Evolutionary conservation across 2,329 filamentous ascomycete genomes (phyloP).

Genomic region (Sporothrix variecibatus): DNA sequence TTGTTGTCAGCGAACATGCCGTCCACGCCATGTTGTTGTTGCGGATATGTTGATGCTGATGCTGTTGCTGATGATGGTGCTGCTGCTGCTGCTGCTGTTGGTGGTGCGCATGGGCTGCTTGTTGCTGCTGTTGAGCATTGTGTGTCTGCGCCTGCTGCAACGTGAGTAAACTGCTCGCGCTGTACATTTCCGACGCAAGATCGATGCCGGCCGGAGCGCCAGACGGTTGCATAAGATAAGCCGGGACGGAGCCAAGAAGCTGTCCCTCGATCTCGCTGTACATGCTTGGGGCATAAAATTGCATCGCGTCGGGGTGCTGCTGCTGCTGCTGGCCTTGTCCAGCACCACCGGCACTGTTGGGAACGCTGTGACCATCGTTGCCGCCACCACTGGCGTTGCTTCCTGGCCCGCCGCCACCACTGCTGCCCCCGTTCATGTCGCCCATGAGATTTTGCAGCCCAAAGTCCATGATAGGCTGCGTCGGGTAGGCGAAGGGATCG

Average conservation of each 20-base stretch:
- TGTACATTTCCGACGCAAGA: conserved; percentile 29
- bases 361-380: neutral
- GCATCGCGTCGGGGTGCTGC: conserved; percentile 41
- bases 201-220: conserved; percentile 24
- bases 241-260: conserved; percentile 63
- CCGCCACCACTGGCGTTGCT: conserved; percentile 33
- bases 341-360: conserved; percentile 32
- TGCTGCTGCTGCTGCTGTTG: conserved; percentile 24
- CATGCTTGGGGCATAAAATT: conserved; percentile 55
- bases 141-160: conserved; percentile 27
- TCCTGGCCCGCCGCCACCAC: conserved; percentile 17
- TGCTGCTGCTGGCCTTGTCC: conserved; percentile 32
- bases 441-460: conserved; percentile 19
- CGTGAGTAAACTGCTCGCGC: conserved; percentile 26
- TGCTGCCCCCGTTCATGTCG: conserved; percentile 27
- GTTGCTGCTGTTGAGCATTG: conserved; percentile 25
- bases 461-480: conserved; percentile 67
- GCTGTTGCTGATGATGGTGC: conserved; percentile 14
- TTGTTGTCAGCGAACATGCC: conserved; percentile 21
- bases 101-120: conserved; percentile 21
- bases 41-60: conserved; percentile 21
- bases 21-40: conserved; percentile 19
- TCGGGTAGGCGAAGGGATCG: conserved; percentile 78
- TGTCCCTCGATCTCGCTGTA: conserved; percentile 73
- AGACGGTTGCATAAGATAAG: conserved; percentile 30